These are phyloP conservation scores for Stromatinia cepivora DNA, from an alignment of 2,329 filamentous ascomycete genomes.

Conservation along the genomic window DNA sequence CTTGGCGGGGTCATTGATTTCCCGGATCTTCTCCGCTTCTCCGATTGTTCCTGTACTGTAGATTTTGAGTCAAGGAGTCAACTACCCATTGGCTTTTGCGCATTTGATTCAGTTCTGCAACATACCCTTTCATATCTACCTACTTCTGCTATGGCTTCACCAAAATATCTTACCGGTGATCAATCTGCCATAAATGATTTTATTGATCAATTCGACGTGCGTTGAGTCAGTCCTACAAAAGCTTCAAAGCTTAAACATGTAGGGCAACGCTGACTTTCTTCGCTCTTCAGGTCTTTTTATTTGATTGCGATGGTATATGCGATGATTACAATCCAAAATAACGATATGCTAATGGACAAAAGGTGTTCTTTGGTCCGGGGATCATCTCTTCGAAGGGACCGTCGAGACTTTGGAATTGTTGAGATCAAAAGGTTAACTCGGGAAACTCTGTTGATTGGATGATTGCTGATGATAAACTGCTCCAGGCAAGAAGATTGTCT, in stretches of 20 bases:
- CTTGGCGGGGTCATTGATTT: slow-evolving; percentile 11
- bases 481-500: slow-evolving; percentile 84
- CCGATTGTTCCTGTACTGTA: background rate
- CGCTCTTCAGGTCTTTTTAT: slow-evolving; percentile 72
- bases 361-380: slow-evolving; percentile 97
- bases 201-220: slow-evolving; percentile 86
- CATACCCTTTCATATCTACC: background rate
- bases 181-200: slow-evolving; percentile 76
- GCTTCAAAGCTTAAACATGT: slow-evolving; percentile 10
- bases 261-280: slow-evolving; percentile 30
- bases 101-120: background rate
- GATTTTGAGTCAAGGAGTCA: background rate
- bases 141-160: slow-evolving; percentile 23
- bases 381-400: slow-evolving; percentile 81
- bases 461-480: slow-evolving; percentile 17
- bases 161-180: slow-evolving; percentile 78
- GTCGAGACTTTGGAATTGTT: slow-evolving; percentile 84
- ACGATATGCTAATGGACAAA: slow-evolving; percentile 20
- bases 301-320: slow-evolving; percentile 89
- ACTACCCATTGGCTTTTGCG: background rate
- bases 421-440: slow-evolving; percentile 65
- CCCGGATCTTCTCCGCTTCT: background rate
- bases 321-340: slow-evolving; percentile 23
- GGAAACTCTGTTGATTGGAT: background rate
- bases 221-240: slow-evolving; percentile 45